These are phyloP conservation scores for Russula dissimulans DNA, from an alignment of 768 basidiomycete genomes.

Conservation along the genomic window DNA sequence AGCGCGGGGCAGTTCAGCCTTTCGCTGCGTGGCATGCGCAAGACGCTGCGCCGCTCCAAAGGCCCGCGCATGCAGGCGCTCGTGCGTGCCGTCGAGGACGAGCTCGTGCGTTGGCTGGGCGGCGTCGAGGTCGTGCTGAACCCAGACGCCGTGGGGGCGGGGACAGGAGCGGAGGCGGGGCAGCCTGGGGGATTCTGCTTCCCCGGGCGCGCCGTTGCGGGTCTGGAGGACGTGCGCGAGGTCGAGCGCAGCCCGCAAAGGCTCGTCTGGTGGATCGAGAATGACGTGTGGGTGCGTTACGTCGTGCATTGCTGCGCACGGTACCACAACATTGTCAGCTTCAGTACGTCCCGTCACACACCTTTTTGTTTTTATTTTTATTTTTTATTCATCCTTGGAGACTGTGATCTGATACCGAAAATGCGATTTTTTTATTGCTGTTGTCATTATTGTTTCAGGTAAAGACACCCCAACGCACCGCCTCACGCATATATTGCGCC, in stretches of 20 bases:
- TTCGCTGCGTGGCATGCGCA: conserved; percentile 66
- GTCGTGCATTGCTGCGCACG: conserved; percentile 77
- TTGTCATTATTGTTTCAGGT: conserved; percentile 29
- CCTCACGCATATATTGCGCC: conserved; percentile 72
- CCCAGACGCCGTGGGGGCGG: conserved; percentile 29
- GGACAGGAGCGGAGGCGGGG: no score
- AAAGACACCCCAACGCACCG: conserved; percentile 48
- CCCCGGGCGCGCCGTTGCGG: conserved; percentile 42
- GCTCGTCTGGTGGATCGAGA: conserved; percentile 62
- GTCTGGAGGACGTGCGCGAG: conserved; percentile 49
- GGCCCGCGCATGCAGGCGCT: conserved; percentile 53
- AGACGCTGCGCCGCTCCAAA: conserved; percentile 45
- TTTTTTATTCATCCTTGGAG: no score
- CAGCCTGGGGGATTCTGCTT: conserved; percentile 15
- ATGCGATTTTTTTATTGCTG: not conserved
- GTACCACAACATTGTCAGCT: conserved; percentile 72
- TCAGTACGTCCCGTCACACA: conserved; percentile 43
- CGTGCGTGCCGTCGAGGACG: conserved; percentile 58
- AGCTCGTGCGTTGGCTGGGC: conserved; percentile 54
- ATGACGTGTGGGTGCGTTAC: conserved; percentile 70
- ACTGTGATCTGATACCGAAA: no score
- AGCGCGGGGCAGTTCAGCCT: conserved; percentile 70
- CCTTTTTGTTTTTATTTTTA: not conserved
- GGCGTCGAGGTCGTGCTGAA: conserved; percentile 45
- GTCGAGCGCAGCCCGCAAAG: conserved; percentile 54